Evolutionary conservation across 495 filamentous ascomycete species (phyloP), one percentile per base, ranked within the genome.

Genomic region (Penicillium cataractarum): DNA sequence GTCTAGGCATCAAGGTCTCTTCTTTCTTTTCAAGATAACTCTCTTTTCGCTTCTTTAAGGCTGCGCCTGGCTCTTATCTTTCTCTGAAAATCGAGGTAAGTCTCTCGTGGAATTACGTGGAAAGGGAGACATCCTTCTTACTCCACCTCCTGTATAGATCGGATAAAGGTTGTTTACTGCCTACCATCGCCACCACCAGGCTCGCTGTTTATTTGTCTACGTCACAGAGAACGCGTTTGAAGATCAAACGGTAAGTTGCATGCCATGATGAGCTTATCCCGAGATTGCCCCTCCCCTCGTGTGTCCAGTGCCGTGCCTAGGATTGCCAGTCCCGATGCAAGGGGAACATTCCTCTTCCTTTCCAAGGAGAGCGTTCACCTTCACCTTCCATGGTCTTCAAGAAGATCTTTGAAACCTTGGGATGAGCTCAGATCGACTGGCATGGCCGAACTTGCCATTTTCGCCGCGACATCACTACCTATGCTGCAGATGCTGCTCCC

Each of bases 151-250:
- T 19, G 40, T 57, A 61, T 58, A 65, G 52, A 56, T 60, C 48
- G 44, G 29, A 66, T 40, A 56, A 33, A 33, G 51, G 39, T 46
- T 46, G 19, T 24, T 46, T 46, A 21, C 42, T 46, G 42, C 19
- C 48, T 50, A 27, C 55, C 24, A 50, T 31, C 35, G 29, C 50
- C 35, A 49, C 35, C 59, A 12, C 21, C 42, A 21, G 35, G 58
- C 64, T 59, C 59, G 21, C 17, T 54, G 40, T 63, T 66, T 70
- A 46, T 68, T 68, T 71, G 44, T 62, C 65, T 61, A 70, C 65
- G 62, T 65, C 54, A 63, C 17, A 42, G 58, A 70, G 53, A 70
- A 65, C 70, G 62, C 67, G 51, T 37, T 60, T 42, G n/a, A 39
- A 40, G 17, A 64, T 48, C n/a, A 56, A 63, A 46, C 48, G 55